phyloP scores from a whole-genome alignment of 805 yeast genomes.

The Pichia pseudocactophila region DNA sequence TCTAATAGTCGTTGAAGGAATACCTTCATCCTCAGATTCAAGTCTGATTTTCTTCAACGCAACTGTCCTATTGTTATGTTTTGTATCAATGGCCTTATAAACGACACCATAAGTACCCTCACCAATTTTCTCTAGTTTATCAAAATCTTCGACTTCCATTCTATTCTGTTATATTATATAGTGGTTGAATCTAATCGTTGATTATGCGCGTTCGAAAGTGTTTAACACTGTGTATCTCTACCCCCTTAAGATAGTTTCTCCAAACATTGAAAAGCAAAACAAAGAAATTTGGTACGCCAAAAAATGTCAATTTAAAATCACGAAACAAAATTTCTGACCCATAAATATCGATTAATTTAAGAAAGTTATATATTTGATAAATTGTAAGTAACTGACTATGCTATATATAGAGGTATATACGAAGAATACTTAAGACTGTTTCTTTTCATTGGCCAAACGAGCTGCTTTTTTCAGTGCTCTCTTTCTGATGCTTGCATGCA shows the following conservation, averaged over 20 bases:
- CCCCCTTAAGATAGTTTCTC: no score
- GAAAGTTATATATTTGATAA: no score
- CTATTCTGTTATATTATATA: not conserved
- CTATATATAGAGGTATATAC: no score
- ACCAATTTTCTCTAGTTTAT: conserved; percentile 91
- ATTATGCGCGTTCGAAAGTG: no score
- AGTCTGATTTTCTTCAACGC: conserved; percentile 92
- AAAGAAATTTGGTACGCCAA: no score
- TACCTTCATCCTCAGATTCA: conserved; percentile 97
- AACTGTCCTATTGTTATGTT: conserved; percentile 86
- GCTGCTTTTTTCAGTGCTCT: conserved; percentile 78
- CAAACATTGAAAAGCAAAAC: no score
- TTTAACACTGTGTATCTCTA: no score
- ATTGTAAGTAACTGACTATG: no score
- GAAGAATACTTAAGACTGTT: conserved; percentile 5
- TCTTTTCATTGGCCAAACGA: conserved; percentile 25
- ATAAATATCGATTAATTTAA: no score
- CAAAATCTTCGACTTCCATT: conserved; percentile 79
- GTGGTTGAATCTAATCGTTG: no score
- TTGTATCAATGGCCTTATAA: conserved; percentile 85
- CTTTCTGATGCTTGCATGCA: conserved; percentile 73
- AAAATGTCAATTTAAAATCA: no score
- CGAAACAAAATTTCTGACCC: no score
- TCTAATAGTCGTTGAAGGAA: conserved; percentile 95
- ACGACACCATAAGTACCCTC: conserved; percentile 99